These are phyloP conservation scores for Tetrahymena malaccensis DNA, from an alignment of 73 alveolate genomes.

Conservation along the genomic window DNA sequence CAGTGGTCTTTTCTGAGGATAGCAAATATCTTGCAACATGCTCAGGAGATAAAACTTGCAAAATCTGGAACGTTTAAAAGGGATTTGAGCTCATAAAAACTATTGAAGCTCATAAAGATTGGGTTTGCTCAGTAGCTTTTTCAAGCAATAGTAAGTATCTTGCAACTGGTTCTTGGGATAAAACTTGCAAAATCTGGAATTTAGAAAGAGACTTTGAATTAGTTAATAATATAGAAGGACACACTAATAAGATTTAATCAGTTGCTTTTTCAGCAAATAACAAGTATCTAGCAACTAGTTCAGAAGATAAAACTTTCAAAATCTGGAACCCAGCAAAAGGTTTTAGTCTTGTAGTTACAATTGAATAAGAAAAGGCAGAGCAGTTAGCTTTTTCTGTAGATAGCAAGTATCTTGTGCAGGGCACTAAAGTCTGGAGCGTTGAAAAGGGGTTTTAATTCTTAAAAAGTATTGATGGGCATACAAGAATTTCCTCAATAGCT, in stretches of 20 bases:
- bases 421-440: not conserved
- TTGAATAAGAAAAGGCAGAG: too few species aligned
- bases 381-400: not conserved
- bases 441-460: not conserved
- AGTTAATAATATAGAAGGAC: not conserved
- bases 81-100: not conserved
- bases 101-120: not conserved
- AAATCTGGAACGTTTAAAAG: too few species aligned
- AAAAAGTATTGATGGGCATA: too few species aligned
- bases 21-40: not conserved
- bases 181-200: too few species aligned
- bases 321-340: not conserved
- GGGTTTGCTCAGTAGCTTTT: not conserved
- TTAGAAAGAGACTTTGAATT: too few species aligned
- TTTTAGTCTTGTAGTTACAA: not conserved
- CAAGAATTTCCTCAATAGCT: too few species aligned
- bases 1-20: not conserved
- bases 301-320: not conserved
- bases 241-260: not conserved
- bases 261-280: not conserved
- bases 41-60: too few species aligned
- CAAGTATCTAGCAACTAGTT: not conserved
- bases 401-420: not conserved
- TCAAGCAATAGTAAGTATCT: too few species aligned
- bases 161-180: not conserved